These are phyloP conservation scores for Salvia splendens DNA, from an alignment of 257 asterid genomes.

Conservation along the genomic window DNA sequence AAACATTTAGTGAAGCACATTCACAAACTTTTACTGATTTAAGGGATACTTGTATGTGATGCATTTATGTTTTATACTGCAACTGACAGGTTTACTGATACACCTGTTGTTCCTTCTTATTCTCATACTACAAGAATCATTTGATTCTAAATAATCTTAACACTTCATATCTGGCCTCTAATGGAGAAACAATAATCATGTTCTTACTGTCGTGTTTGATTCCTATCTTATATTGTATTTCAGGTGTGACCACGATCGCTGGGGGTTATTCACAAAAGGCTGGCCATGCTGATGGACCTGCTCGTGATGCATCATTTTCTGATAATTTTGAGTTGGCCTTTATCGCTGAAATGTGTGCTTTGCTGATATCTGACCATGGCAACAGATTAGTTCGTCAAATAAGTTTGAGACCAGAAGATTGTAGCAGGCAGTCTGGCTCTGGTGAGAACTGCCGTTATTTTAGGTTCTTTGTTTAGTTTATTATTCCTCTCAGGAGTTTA, in stretches of 20 bases:
- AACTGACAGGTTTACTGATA: background rate
- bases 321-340: constrained; percentile 54
- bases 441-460: constrained; percentile 42
- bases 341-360: constrained; percentile 65
- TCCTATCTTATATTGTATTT: constrained; percentile 23
- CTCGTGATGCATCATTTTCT: constrained; percentile 71
- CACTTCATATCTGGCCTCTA: background rate
- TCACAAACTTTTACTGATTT: background rate
- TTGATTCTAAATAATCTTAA: background rate
- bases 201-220: constrained; percentile 1
- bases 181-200: background rate
- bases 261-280: constrained; percentile 63
- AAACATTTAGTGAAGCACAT: background rate
- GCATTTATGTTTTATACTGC: background rate
- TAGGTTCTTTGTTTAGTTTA: too few species aligned
- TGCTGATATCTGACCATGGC: constrained; percentile 73
- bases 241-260: constrained; percentile 92
- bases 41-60: background rate
- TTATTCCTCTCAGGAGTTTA: too few species aligned
- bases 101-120: constrained; percentile 15
- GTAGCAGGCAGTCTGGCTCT: constrained; percentile 52
- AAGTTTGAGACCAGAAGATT: constrained; percentile 65
- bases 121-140: background rate
- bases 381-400: constrained; percentile 70
- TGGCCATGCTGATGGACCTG: constrained; percentile 74